phyloP scores from a whole-genome alignment of 2,329 filamentous ascomycete species.

The Microdochium paspali region DNA sequence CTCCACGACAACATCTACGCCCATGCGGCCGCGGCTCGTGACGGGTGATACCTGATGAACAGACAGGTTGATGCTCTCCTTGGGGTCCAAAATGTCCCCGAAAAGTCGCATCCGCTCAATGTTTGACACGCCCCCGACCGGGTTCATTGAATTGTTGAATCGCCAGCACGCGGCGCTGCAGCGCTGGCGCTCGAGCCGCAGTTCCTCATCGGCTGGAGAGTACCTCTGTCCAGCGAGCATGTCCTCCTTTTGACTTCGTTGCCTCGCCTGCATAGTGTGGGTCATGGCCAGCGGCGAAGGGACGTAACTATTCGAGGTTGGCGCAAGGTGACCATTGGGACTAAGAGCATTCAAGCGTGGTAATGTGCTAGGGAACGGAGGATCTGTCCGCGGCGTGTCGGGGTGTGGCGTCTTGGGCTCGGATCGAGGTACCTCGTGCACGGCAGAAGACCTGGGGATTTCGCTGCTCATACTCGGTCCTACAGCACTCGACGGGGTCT shows the following conservation, averaged over 20 bases:
- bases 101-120: conserved; percentile 63
- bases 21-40: conserved; percentile 52
- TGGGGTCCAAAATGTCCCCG: conserved; percentile 60
- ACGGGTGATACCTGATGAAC: conserved; percentile 41
- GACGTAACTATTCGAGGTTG: conserved; percentile 22
- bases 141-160: conserved; percentile 79
- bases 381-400: conserved; percentile 44
- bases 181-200: conserved; percentile 74
- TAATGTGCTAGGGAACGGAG: conserved; percentile 18
- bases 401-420: conserved; percentile 13
- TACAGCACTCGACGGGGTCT: conserved; percentile 17
- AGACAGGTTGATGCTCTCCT: conserved; percentile 45
- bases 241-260: conserved; percentile 71
- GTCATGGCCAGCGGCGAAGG: conserved; percentile 34
- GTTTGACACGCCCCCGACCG: conserved; percentile 59
- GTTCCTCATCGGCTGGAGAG: conserved; percentile 66
- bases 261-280: conserved; percentile 8
- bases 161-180: conserved; percentile 74
- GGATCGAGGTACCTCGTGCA: conserved; percentile 30
- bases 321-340: conserved; percentile 13
- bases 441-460: conserved; percentile 12
- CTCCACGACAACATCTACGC: conserved; percentile 71
- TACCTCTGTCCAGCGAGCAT: conserved; percentile 80
- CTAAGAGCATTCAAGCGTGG: conserved; percentile 20
- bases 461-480: background rate